A percentile compares a stretch with the other conserved stretches of the same genome.
Conservation (phyloP, 2,329 filamentous ascomycete species). For the Amauroascus niger region DNA sequence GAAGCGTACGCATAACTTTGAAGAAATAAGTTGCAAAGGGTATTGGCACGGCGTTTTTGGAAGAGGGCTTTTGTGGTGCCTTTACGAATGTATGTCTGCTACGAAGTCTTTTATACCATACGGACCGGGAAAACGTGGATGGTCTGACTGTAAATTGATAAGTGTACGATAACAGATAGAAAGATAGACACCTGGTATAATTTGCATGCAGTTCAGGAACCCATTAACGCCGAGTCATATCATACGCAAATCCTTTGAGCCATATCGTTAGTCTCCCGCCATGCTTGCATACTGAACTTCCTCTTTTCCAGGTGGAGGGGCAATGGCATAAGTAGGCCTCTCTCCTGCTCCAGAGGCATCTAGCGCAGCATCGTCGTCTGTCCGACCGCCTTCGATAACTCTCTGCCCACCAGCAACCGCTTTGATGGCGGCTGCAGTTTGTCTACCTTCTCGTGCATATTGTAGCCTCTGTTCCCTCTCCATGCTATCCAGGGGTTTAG, state of each 20-base stretch:
- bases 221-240: background rate
- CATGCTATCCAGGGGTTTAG: slow-evolving; percentile 84
- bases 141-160: background rate
- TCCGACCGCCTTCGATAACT: slow-evolving; percentile 16
- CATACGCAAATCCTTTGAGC: background rate
- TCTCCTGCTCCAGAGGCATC: slow-evolving; percentile 29
- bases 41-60: slow-evolving; percentile 8
- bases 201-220: slow-evolving; percentile 3
- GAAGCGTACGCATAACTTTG: slow-evolving; percentile 3
- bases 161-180: background rate
- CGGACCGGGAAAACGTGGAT: background rate
- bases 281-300: slow-evolving; percentile 79
- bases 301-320: slow-evolving; percentile 67
- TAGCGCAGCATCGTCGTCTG: background rate
- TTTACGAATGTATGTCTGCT: background rate
- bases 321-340: slow-evolving; percentile 44
- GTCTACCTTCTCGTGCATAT: slow-evolving; percentile 68
- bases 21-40: slow-evolving; percentile 9
- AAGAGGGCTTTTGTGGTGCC: background rate
- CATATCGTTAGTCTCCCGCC: slow-evolving; percentile 56
- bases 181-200: slow-evolving; percentile 5
- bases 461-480: slow-evolving; percentile 73
- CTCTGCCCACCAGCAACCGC: slow-evolving; percentile 18
- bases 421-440: slow-evolving; percentile 44
- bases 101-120: background rate